Conservation (phyloP, 768 basidiomycete species). For the Agrocybe chaxingu region DNA sequence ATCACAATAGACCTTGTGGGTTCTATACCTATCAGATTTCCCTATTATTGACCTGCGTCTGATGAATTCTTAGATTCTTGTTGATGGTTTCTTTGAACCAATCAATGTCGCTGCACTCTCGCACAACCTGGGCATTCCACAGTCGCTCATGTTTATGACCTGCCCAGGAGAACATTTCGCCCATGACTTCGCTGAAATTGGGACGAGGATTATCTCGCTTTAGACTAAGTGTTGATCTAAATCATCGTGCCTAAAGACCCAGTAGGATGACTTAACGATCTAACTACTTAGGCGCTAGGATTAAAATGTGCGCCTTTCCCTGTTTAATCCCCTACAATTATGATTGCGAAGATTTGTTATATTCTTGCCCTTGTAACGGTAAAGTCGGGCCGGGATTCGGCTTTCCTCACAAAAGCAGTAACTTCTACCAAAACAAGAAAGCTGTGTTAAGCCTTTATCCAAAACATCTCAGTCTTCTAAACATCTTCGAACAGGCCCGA, state of each 20-base stretch:
- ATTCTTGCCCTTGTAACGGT: no score
- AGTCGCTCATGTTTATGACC: slow-evolving; percentile 26
- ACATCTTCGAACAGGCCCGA: no score
- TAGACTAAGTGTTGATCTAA: slow-evolving; percentile 1
- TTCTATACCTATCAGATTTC: neutral
- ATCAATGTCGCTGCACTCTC: slow-evolving; percentile 21
- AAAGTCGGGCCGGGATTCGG: no score
- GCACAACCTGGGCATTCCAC: slow-evolving; percentile 18
- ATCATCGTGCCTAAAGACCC: neutral
- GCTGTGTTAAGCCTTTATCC: no score
- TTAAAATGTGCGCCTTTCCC: no score
- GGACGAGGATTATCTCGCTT: slow-evolving; percentile 22
- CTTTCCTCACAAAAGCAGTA: no score
- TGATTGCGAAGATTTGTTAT: no score
- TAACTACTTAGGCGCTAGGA: no score
- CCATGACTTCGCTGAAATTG: slow-evolving; percentile 18
- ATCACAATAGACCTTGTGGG: slow-evolving; percentile 26
- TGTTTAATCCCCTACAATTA: no score
- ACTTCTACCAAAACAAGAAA: no score
- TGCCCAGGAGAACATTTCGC: slow-evolving; percentile 21
- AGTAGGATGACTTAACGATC: no score
- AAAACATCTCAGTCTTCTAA: no score
- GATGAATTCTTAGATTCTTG: slow-evolving; percentile 15
- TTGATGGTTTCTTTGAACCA: slow-evolving; percentile 21
- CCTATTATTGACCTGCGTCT: neutral